Base-by-base conservation (phyloP, 2,329 filamentous ascomycete genomes). In the Rutstroemia sp. region DNA sequence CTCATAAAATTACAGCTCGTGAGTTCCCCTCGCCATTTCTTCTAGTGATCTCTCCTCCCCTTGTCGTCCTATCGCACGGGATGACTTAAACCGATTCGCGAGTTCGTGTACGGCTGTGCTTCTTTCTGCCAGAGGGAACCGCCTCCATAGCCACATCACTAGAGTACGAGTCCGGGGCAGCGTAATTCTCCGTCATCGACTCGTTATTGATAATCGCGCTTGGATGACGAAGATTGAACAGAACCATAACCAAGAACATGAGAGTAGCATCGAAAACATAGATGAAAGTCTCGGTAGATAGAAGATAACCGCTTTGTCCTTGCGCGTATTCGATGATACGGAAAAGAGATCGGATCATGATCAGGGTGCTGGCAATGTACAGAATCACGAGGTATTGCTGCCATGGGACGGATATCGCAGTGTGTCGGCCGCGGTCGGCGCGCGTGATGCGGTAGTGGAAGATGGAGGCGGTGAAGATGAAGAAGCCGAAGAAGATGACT, bases 401-500 rank as follows among this genome's bases (percentile, higher is more conserved):
- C 63, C 65, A 67, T 14, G 59, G 57, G 0, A 60, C 34, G 1
- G 23, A n/a, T 2, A 52, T 4, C 19, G 51, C 10, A 2, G 37
- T 42, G 3, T 59, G 60, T 5, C 37, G 14, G 3, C 44, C 30
- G 5, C 58, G 63, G 1, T 63, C 60, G 4, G 16, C 9, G 18
- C 18, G 45, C 10, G 23, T 25, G 14, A 67, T 54, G 2, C 61
- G 55, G 7, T 14, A 7, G 23, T 66, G 56, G 34, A 66, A 67
- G 25, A 62, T 27, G 1, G 12, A 41, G 10, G 59, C 37, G 9
- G 59, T 55, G 19, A 63, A 34, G 19, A 80, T 66, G 61, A 81
- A 81, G 54, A 79, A 69, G n/a, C 70, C 70, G 59, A 81, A 81
- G 61, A 79, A 75, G 7, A 77, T 14, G 4, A 82, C 70, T 59